A percentile compares a stretch with the other conserved stretches of the same genome.
Conservation (phyloP, 768 basidiomycete species). For the Asterophora lycoperdoides region DNA sequence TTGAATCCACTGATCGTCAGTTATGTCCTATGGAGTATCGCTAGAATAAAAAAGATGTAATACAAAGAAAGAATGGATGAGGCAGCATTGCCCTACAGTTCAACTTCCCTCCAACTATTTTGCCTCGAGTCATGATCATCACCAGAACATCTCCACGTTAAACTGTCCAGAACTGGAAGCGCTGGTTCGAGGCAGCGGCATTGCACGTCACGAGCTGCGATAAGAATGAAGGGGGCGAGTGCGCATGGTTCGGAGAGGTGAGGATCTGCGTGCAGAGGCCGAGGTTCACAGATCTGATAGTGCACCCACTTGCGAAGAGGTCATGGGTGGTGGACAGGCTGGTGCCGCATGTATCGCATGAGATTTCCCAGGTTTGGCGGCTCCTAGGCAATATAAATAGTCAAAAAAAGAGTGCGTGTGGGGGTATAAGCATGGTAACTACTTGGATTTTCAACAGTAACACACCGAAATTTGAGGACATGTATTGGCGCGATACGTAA, state of each 20-base stretch:
- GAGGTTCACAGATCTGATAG: conserved; percentile 4
- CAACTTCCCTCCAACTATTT: too few species aligned
- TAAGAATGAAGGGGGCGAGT: conserved; percentile 8
- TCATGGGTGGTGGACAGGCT: conserved; percentile 8
- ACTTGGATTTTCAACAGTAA: too few species aligned
- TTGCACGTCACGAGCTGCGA: conserved; percentile 3
- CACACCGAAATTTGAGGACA: too few species aligned
- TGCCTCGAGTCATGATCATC: too few species aligned
- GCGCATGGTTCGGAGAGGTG: conserved; percentile 3
- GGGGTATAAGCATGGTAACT: background rate
- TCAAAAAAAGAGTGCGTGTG: too few species aligned
- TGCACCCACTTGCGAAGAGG: conserved; percentile 8
- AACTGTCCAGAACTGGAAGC: conserved; percentile 12
- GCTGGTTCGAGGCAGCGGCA: conserved; percentile 5
- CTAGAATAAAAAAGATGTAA: too few species aligned
- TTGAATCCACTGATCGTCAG: too few species aligned
- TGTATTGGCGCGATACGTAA: too few species aligned
- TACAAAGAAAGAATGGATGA: too few species aligned
- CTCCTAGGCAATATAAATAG: background rate
- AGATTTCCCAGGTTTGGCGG: conserved; percentile 10
- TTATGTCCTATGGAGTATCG: too few species aligned
- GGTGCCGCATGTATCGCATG: conserved; percentile 9
- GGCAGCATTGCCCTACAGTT: too few species aligned
- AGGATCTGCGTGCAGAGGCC: conserved; percentile 10
- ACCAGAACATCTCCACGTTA: too few species aligned